phyloP scores from a whole-genome alignment of 345 rosid species.

The Citrus inodora region DNA sequence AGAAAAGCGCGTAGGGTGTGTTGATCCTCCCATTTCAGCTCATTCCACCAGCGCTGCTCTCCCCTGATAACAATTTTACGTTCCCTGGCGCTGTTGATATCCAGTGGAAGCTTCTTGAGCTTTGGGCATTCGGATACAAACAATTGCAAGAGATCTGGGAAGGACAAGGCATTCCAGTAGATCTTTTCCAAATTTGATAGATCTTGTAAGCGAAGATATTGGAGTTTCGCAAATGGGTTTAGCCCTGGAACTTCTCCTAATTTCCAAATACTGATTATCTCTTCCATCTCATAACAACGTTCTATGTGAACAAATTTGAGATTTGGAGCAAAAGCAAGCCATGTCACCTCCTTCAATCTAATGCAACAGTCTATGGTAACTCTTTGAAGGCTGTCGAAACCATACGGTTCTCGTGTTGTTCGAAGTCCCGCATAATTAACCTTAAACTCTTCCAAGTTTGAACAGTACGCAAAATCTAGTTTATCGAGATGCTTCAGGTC shows the following conservation, averaged over 20 bases:
- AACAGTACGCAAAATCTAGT: neutral
- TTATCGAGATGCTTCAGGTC: neutral
- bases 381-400: neutral
- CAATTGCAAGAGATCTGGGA: neutral
- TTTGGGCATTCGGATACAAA: neutral
- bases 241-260: neutral
- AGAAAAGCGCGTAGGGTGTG: neutral
- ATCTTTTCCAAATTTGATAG: slow-evolving; percentile 14
- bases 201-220: neutral
- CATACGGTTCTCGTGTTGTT: neutral
- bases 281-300: neutral
- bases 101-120: neutral
- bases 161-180: neutral
- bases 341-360: neutral
- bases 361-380: neutral
- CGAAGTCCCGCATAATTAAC: neutral
- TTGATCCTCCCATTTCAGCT: slow-evolving; percentile 2
- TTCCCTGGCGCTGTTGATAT: neutral
- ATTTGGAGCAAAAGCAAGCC: neutral
- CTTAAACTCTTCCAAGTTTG: neutral
- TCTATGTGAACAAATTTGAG: neutral
- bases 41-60: neutral
- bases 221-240: neutral
- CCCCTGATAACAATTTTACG: neutral
- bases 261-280: neutral